Evolutionary conservation across 306 rosid genomes (phyloP).

Genomic region (Dryas drummondii): DNA sequence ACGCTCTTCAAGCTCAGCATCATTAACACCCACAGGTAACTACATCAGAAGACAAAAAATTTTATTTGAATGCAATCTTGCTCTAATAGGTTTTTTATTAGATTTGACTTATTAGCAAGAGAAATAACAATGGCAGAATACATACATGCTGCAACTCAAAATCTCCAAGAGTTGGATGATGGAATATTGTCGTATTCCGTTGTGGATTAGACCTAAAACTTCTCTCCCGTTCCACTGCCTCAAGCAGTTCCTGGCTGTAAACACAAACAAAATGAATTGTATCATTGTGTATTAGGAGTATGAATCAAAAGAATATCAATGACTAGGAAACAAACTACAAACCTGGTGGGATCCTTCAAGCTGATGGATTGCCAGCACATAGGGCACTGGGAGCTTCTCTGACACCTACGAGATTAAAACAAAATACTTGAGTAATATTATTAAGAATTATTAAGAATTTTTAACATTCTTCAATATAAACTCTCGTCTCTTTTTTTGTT

Average conservation of each 20-base stretch:
- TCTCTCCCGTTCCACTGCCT: conserved; percentile 88
- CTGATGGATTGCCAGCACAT: conserved; percentile 97
- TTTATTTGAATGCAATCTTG: conserved; percentile 21
- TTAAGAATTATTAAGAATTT: conserved; percentile 13
- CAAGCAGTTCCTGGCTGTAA: conserved; percentile 89
- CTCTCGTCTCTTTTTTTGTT: too few relatives aligned
- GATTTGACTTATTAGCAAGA: conserved; percentile 5
- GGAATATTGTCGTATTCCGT: conserved; percentile 85
- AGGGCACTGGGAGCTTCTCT: conserved; percentile 98
- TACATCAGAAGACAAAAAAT: conserved; percentile 37
- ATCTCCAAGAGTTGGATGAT: conserved; percentile 94
- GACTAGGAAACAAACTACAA: conserved; percentile 15
- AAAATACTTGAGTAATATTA: conserved; percentile 2
- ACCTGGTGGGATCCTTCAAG: conserved; percentile 96
- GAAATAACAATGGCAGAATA: conserved; percentile 30
- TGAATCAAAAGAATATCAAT: conserved; percentile 17
- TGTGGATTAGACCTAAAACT: conserved; percentile 69
- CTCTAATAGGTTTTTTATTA: not conserved
- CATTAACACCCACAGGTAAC: conserved; percentile 91
- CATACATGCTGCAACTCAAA: conserved; percentile 92
- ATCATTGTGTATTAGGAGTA: not conserved
- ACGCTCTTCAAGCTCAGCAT: conserved; percentile 95
- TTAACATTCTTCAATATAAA: not conserved
- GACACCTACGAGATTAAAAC: conserved; percentile 64
- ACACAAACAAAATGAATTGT: conserved; percentile 8